These are phyloP conservation scores for Eragrostis curvula DNA, from an alignment of 176 grass and related monocot species.

Conservation along the genomic window DNA sequence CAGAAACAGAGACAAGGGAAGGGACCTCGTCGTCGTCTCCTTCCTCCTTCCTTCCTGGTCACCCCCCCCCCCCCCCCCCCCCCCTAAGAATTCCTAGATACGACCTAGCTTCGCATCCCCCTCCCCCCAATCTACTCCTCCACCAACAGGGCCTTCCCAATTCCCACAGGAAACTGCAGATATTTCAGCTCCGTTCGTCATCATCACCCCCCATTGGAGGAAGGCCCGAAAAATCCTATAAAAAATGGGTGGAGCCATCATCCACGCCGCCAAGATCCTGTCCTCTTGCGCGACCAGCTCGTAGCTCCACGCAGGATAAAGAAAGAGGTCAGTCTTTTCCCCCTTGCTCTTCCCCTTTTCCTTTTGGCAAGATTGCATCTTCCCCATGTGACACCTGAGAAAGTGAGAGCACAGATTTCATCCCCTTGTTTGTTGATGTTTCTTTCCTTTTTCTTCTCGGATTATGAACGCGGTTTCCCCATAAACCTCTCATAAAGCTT, in stretches of 20 bases:
- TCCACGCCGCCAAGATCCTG: slow-evolving; percentile 49
- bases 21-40: background rate
- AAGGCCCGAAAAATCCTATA: slow-evolving; percentile 22
- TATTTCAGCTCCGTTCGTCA: slow-evolving; percentile 23
- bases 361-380: slow-evolving; percentile 40
- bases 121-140: slow-evolving; percentile 8
- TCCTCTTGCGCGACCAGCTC: slow-evolving; percentile 47
- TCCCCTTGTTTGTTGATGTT: background rate
- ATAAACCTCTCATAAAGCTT: slow-evolving; percentile 65
- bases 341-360: slow-evolving; percentile 1
- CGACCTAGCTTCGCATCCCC: slow-evolving; percentile 40
- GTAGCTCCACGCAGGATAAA: slow-evolving; percentile 49
- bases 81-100: slow-evolving; percentile 41
- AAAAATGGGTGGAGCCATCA: slow-evolving; percentile 44
- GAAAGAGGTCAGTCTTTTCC: slow-evolving; percentile 20
- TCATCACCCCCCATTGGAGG: slow-evolving; percentile 31
- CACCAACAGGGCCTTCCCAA: slow-evolving; percentile 9
- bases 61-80: too few relatives aligned
- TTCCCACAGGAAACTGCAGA: slow-evolving; percentile 4
- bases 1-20: background rate
- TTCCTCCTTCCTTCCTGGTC: slow-evolving; percentile 33
- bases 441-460: background rate
- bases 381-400: slow-evolving; percentile 55
- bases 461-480: background rate
- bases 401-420: slow-evolving; percentile 45